phyloP scores from a whole-genome alignment of 768 basidiomycete species.

The Ephemerocybe angulata region DNA sequence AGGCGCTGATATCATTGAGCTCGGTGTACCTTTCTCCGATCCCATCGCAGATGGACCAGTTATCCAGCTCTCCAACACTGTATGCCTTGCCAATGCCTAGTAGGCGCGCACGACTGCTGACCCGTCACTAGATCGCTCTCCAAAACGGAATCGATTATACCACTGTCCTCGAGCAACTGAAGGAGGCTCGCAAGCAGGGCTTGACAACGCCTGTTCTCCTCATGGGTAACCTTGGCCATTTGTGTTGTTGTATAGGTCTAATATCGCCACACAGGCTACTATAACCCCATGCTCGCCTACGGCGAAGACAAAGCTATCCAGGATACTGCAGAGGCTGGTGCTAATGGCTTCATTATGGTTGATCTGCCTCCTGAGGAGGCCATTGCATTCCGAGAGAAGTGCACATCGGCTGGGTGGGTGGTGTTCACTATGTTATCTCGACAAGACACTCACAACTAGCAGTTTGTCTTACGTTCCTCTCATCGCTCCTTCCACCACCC shows the following conservation, averaged over 20 bases:
- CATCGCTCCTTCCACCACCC: conserved; percentile 90
- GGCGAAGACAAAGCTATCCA: conserved; percentile 92
- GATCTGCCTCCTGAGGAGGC: conserved; percentile 98
- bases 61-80: conserved; percentile 93
- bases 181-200: conserved; percentile 77
- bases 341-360: conserved; percentile 96
- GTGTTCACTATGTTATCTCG: background rate
- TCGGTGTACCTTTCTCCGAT: conserved; percentile 95
- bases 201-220: conserved; percentile 84
- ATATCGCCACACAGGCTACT: conserved; percentile 66
- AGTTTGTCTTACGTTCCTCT: conserved; percentile 95
- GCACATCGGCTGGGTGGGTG: conserved; percentile 72
- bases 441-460: conserved; percentile 5
- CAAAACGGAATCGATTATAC: conserved; percentile 75
- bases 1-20: conserved; percentile 91
- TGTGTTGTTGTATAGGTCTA: background rate
- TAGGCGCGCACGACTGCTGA: conserved; percentile 9
- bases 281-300: conserved; percentile 93
- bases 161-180: conserved; percentile 69
- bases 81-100: conserved; percentile 33
- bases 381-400: conserved; percentile 83
- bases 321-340: conserved; percentile 86
- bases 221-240: conserved; percentile 61
- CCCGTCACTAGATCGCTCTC: conserved; percentile 65
- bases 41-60: conserved; percentile 94